These are phyloP conservation scores for Uncinocarpus reesii DNA, from an alignment of 2,329 filamentous ascomycete genomes.

Conservation along the genomic window DNA sequence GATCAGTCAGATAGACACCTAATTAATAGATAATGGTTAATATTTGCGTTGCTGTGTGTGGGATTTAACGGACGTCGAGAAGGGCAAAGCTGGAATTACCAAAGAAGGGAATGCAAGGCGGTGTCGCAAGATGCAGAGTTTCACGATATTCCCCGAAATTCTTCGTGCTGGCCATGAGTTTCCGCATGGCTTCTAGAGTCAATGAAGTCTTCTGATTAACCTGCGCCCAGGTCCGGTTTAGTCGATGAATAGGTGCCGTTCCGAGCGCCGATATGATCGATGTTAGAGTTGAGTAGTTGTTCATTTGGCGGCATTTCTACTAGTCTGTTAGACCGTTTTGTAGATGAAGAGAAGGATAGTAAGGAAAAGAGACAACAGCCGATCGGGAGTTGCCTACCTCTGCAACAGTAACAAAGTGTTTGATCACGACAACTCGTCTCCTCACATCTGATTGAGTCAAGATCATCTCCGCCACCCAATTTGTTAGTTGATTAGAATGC, in stretches of 20 bases:
- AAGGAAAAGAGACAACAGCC: too few species aligned
- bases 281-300: slow-evolving; percentile 95
- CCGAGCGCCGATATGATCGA: slow-evolving; percentile 94
- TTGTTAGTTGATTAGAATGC: slow-evolving; percentile 97
- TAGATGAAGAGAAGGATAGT: not conserved
- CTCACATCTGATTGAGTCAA: slow-evolving; percentile 87
- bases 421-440: slow-evolving; percentile 93
- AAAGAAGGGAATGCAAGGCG: slow-evolving; percentile 96
- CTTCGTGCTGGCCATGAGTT: slow-evolving; percentile 91
- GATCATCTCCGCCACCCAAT: slow-evolving; percentile 99
- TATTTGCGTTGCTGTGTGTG: not conserved
- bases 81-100: slow-evolving; percentile 44
- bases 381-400: slow-evolving; percentile 50
- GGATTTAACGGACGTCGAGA: not conserved
- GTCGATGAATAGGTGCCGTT: slow-evolving; percentile 85
- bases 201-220: slow-evolving; percentile 74
- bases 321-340: slow-evolving; percentile 30
- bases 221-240: slow-evolving; percentile 88
- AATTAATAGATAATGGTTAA: slow-evolving; percentile 4
- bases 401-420: slow-evolving; percentile 92
- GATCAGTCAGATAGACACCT: slow-evolving; percentile 93
- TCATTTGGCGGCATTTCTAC: slow-evolving; percentile 83
- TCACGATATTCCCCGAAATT: slow-evolving; percentile 98
- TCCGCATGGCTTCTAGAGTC: slow-evolving; percentile 80
- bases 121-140: slow-evolving; percentile 80